phyloP scores from a whole-genome alignment of 2,329 filamentous ascomycete species.

The Aspergillus nomiae region DNA sequence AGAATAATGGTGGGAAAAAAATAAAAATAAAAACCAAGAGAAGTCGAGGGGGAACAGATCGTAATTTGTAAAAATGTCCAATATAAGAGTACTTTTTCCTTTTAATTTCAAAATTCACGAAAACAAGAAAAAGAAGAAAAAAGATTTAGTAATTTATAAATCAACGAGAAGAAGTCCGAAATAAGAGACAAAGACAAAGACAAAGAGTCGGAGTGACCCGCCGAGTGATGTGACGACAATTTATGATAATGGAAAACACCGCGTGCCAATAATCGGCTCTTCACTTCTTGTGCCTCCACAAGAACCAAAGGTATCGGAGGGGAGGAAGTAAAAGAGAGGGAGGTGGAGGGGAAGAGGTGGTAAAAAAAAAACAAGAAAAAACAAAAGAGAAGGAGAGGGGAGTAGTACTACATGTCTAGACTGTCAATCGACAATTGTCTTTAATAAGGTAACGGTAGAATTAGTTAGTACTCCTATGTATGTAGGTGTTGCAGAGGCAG shows the following conservation, averaged over 20 bases:
- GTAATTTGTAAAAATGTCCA: neutral
- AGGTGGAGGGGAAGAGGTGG: neutral
- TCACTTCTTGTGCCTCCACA: neutral
- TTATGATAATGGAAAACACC: neutral
- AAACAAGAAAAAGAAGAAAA: neutral
- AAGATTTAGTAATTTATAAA: constrained; percentile 3
- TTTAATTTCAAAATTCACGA: neutral
- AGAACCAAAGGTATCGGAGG: neutral
- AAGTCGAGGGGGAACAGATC: neutral
- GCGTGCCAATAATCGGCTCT: neutral
- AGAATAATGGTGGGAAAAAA: constrained; percentile 6
- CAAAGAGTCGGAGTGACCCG: constrained; percentile 20
- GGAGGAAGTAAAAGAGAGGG: neutral
- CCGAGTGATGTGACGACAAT: constrained; percentile 14
- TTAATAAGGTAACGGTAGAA: neutral
- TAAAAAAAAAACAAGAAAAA: neutral
- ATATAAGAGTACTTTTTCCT: neutral
- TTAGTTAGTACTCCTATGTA: neutral
- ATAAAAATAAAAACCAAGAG: constrained; percentile 3
- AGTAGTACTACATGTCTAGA: neutral
- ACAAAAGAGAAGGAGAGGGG: neutral
- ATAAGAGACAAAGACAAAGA: constrained; percentile 9
- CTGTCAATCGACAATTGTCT: neutral
- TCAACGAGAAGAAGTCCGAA: constrained; percentile 1
- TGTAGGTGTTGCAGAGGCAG: neutral